phyloP scores from a whole-genome alignment of 805 yeast genomes.

The Candida ortonii region DNA sequence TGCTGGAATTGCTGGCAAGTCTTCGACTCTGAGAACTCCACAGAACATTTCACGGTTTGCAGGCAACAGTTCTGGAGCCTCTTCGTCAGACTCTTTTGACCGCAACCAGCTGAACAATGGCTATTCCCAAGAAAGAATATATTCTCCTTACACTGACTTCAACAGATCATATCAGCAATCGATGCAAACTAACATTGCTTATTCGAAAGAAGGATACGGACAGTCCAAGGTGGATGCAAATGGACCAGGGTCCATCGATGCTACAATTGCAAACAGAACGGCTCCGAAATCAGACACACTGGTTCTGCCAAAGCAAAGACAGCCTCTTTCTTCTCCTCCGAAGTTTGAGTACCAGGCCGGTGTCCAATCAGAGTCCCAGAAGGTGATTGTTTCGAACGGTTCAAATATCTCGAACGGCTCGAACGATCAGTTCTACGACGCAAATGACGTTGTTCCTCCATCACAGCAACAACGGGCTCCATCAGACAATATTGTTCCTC shows the following conservation, averaged over 20 bases:
- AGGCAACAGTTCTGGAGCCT: slow-evolving; percentile 1
- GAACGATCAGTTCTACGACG: slow-evolving; percentile 7
- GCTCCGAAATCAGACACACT: slow-evolving; percentile 2
- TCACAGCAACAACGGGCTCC: slow-evolving; percentile 26
- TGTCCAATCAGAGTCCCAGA: background rate
- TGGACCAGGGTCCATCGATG: too few species aligned
- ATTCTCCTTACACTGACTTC: slow-evolving; percentile 38
- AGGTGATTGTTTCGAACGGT: too few species aligned
- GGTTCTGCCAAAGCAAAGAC: slow-evolving; percentile 22
- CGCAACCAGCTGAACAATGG: slow-evolving; percentile 1
- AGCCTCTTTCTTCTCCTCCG: slow-evolving; percentile 7
- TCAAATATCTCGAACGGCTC: too few species aligned
- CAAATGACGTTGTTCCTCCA: slow-evolving; percentile 4
- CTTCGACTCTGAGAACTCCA: background rate
- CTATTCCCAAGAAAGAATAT: slow-evolving; percentile 17
- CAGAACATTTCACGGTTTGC: background rate
- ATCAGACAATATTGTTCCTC: slow-evolving; percentile 24
- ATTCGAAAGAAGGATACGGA: slow-evolving; percentile 1
- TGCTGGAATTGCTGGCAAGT: background rate
- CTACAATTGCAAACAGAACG: slow-evolving; percentile 7
- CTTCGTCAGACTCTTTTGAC: slow-evolving; percentile 9
- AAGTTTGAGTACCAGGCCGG: slow-evolving; percentile 3
- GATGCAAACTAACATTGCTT: slow-evolving; percentile 19
- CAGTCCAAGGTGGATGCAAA: slow-evolving; percentile 3
- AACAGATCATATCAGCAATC: slow-evolving; percentile 30